Conservation (phyloP, 2,329 filamentous ascomycete species). For the Trichoderma breve region DNA sequence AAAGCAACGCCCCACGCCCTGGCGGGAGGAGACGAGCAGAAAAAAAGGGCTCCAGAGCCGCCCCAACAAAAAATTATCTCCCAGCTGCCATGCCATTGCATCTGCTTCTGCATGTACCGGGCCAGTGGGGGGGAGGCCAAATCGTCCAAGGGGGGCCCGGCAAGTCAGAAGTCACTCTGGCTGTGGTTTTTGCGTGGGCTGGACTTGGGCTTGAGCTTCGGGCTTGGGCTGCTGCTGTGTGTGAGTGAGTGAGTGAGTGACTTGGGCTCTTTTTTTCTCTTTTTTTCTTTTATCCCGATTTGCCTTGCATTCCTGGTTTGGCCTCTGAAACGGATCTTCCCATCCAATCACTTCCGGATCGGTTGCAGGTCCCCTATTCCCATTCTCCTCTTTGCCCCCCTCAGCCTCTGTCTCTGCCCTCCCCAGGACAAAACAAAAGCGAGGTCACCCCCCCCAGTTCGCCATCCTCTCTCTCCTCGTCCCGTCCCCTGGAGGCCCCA, state of each 20-base stretch:
- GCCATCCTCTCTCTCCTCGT: not conserved
- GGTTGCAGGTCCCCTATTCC: not conserved
- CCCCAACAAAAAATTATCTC: not conserved
- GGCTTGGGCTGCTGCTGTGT: not conserved
- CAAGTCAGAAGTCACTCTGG: not conserved
- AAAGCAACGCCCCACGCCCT: not conserved
- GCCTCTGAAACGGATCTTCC: not conserved
- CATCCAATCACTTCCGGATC: not conserved
- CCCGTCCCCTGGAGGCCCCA: not conserved
- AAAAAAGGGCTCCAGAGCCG: not conserved
- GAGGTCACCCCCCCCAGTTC: not conserved
- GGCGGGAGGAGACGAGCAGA: not conserved
- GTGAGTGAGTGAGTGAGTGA: not conserved
- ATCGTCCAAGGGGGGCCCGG: not conserved
- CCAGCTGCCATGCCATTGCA: not conserved
- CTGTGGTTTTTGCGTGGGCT: not conserved
- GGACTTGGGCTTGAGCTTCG: not conserved
- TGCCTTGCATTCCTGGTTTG: not conserved
- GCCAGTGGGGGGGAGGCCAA: not conserved
- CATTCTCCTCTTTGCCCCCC: not conserved
- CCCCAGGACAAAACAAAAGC: conserved; percentile 1
- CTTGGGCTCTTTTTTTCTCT: not conserved
- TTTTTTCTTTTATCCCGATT: not conserved
- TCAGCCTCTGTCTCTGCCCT: not conserved
- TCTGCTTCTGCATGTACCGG: not conserved